Evolutionary conservation across 2,329 filamentous ascomycete genomes (phyloP), one percentile per base, ranked within the genome.

Genomic region (Pseudocercospora macadamiae): DNA sequence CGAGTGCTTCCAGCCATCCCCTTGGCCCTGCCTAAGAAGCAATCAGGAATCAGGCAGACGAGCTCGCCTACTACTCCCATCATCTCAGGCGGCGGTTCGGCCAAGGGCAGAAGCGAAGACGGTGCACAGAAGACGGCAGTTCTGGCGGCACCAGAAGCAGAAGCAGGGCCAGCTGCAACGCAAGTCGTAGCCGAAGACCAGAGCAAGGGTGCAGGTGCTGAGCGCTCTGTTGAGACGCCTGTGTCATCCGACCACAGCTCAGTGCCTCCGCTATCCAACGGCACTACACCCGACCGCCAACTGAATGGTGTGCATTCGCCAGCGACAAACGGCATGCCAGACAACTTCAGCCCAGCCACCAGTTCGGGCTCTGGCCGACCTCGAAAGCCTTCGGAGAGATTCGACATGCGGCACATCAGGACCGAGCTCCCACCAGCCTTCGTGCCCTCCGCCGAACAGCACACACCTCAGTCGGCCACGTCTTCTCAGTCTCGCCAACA

Each of bases 1-100:
- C 65, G 69, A 30, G 63, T 73, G 23, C 58, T 69, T 25, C 69
- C 69, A n/a, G 70, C 69, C n/a, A 69, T 73, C 49, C 70, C 70
- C 18, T 57, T 73, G 39, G 55, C 68, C 25, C 51, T 72, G 55
- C 68, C 60, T 58, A 69, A 64, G 57, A 49, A 32, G 28, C 25
- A 49, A 12, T 7, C 18, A 16, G 14, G 25, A 4, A 21, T 21
- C 47, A 30, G 26, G 25, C 47, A 16, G 3, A 32, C 47, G n/a
- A 28, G 25, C 25, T 9, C 47, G 23, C 30, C 47, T 44, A 51
- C 54, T 44, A 49, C 54, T n/a, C 28, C 37, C 4, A 30, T 44
- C 25, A 10, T 19, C 51, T 57, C 54, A 19, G 51, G 45, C 18
- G 18, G 32, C n/a, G n/a, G 25, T 16, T 60, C 58, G n/a, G 58